These are phyloP conservation scores for Penicillium rolfsii DNA, from an alignment of 2,329 filamentous ascomycete species.

Conservation along the genomic window DNA sequence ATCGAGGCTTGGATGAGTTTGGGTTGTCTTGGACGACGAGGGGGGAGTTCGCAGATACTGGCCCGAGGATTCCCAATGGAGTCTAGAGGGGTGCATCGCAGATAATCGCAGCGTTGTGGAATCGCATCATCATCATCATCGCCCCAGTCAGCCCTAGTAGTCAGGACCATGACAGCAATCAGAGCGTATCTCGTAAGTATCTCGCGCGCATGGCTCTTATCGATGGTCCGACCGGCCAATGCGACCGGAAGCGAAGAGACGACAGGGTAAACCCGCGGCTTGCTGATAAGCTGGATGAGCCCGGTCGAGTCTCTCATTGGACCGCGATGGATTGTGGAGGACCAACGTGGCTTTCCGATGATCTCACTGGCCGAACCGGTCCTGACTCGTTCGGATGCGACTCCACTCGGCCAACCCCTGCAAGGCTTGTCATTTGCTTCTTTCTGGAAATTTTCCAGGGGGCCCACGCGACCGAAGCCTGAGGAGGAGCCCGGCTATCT, in stretches of 20 bases:
- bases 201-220: conserved; percentile 20
- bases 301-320: not conserved
- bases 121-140: not conserved
- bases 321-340: not conserved
- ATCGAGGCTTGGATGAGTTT: conserved; percentile 4
- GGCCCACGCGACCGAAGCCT: conserved; percentile 24
- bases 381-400: not conserved
- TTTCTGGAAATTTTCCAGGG: conserved; percentile 22
- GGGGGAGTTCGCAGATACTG: not conserved
- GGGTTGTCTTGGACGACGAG: not conserved
- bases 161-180: not conserved
- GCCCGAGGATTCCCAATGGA: not conserved
- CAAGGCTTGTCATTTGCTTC: conserved; percentile 30
- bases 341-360: not conserved
- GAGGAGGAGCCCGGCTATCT: conserved; percentile 16
- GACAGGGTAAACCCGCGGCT: conserved; percentile 14
- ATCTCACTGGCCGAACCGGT: not conserved
- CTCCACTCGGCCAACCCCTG: not conserved
- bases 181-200: conserved; percentile 12
- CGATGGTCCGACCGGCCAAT: conserved; percentile 19
- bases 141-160: not conserved
- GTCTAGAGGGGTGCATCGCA: not conserved
- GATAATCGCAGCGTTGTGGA: not conserved
- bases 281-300: conserved; percentile 25
- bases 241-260: conserved; percentile 17